phyloP scores from a whole-genome alignment of 2,329 filamentous ascomycete species.

The Ambrosiella xylebori region DNA sequence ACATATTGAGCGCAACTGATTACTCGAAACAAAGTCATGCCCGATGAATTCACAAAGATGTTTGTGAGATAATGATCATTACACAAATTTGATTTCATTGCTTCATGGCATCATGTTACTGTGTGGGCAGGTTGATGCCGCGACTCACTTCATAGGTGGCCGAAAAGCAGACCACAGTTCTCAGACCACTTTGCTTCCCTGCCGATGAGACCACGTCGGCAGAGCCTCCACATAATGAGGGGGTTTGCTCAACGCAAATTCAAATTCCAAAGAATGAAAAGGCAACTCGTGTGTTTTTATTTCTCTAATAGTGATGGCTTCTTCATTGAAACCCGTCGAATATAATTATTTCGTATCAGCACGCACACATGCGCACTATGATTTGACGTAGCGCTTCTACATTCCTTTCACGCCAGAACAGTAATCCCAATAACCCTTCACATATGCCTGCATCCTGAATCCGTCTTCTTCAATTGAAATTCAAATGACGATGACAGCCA shows the following conservation, averaged over 20 bases:
- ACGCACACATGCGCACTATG: background rate
- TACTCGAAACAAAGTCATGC: background rate
- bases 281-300: too few species aligned
- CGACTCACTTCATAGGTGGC: background rate
- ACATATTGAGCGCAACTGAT: background rate
- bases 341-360: too few species aligned
- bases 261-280: too few species aligned
- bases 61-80: too few species aligned
- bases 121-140: background rate
- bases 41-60: too few species aligned
- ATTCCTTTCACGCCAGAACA: constrained; percentile 13
- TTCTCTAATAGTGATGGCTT: too few species aligned
- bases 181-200: background rate
- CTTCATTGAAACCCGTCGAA: too few species aligned
- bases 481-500: background rate
- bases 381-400: constrained; percentile 9
- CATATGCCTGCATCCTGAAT: background rate
- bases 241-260: too few species aligned
- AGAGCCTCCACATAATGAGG: background rate
- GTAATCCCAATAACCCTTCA: constrained; percentile 9
- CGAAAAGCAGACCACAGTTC: background rate
- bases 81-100: background rate
- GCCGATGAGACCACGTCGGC: background rate
- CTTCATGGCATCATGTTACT: background rate
- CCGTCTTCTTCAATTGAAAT: background rate